Evolutionary conservation across 2,329 filamentous ascomycete species (phyloP).

Genomic region (Colletotrichum euphorbiae): DNA sequence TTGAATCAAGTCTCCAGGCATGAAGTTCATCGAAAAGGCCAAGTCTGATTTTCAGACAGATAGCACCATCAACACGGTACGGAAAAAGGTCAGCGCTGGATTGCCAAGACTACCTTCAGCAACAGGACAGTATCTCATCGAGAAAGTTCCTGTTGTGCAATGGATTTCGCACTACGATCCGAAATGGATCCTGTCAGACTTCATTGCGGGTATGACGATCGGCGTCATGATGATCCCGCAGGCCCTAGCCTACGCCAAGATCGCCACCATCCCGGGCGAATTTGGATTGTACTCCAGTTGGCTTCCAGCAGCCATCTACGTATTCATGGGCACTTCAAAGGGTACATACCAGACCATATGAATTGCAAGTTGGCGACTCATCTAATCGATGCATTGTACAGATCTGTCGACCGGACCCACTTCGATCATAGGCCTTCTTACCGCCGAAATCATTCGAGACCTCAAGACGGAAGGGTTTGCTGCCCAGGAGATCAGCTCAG

Average conservation of each 20-base stretch:
- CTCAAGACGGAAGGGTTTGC: constrained; percentile 62
- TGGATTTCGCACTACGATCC: constrained; percentile 73
- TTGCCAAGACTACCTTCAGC: constrained; percentile 60
- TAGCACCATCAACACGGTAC: constrained; percentile 50
- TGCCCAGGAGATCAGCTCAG: constrained; percentile 68
- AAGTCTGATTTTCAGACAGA: constrained; percentile 52
- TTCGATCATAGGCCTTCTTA: constrained; percentile 72
- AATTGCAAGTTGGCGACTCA: neutral
- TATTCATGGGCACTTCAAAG: constrained; percentile 72
- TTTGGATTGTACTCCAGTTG: constrained; percentile 71
- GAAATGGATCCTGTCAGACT: constrained; percentile 71
- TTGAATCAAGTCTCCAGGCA: constrained; percentile 7
- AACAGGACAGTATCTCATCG: constrained; percentile 65
- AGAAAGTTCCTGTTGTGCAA: constrained; percentile 71
- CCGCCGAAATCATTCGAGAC: constrained; percentile 68
- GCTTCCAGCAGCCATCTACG: constrained; percentile 67
- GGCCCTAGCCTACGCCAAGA: constrained; percentile 71
- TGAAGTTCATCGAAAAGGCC: constrained; percentile 42
- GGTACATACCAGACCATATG: constrained; percentile 50
- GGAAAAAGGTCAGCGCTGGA: constrained; percentile 46
- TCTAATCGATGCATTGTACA: constrained; percentile 43
- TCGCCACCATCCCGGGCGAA: constrained; percentile 70
- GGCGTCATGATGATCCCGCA: constrained; percentile 72
- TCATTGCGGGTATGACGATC: constrained; percentile 70
- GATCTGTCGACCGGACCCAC: constrained; percentile 74